A percentile compares a stretch with the other conserved stretches of the same genome.
Conservation (phyloP, 768 basidiomycete genomes). For the Podaxis sp. region DNA sequence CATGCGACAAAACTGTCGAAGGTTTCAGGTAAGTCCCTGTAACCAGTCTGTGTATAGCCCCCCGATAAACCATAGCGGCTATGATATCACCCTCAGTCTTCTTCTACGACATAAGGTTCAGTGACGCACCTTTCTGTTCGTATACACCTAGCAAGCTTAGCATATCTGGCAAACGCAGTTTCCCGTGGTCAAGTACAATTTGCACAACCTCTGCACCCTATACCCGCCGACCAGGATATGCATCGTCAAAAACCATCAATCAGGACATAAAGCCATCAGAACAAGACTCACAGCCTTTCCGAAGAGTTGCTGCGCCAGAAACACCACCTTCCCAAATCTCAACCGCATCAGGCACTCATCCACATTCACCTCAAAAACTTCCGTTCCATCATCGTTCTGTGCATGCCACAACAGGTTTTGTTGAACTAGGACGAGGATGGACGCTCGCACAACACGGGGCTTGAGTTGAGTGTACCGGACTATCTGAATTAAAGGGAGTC, state of each 20-base stretch:
- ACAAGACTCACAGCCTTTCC: constrained; percentile 63
- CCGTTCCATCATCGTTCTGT: constrained; percentile 66
- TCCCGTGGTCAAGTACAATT: constrained; percentile 81
- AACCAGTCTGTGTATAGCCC: constrained; percentile 71
- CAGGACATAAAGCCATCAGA: neutral
- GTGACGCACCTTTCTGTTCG: constrained; percentile 56
- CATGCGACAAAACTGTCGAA: constrained; percentile 73
- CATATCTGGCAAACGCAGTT: constrained; percentile 76
- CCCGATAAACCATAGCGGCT: constrained; percentile 48
- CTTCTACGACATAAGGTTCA: neutral
- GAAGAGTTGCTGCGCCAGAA: constrained; percentile 68
- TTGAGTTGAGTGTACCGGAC: constrained; percentile 69
- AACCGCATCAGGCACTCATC: constrained; percentile 81
- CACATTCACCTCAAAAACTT: constrained; percentile 78
- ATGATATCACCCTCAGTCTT: constrained; percentile 1
- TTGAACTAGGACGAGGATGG: constrained; percentile 79
- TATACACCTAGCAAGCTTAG: constrained; percentile 47
- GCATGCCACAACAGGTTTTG: constrained; percentile 92
- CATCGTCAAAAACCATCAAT: neutral
- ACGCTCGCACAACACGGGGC: constrained; percentile 65
- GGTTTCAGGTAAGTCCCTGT: constrained; percentile 73
- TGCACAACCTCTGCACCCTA: constrained; percentile 80
- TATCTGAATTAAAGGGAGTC: constrained; percentile 69
- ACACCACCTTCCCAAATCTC: constrained; percentile 82
- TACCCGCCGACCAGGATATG: neutral